Evolutionary conservation across 2,329 filamentous ascomycete genomes (phyloP), one percentile per base, ranked within the genome.

Genomic region (Ophiosphaerella narmari): DNA sequence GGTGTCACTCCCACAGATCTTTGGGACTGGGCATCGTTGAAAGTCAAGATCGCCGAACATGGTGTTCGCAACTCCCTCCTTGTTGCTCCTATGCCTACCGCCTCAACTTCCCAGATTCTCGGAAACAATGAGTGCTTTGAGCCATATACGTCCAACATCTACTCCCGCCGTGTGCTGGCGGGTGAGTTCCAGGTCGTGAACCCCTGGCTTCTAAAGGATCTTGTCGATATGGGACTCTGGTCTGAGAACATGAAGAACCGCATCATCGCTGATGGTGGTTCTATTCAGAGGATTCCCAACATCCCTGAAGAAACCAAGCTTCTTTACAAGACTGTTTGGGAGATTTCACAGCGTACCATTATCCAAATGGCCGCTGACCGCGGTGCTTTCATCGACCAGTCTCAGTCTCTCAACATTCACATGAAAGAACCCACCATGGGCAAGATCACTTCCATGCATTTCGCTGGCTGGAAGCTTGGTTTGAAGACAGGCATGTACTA

Each of bases 401-500:
- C 92, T 43, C 94, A 99, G 77, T 97, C 93, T 11, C 86, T 99
- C 66, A 99, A 99, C 83, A 97, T 99, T 65, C 94, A 99, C 82
- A 91, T 99, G 88, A 96, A 95, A 77, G 93, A 97, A 70, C 94
- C 94, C 36, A 96, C 92, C 43, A 97, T 99, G 93, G 94, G 94
- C 78, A 99, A 99, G 84, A 96, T 99, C 75, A 99, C 94, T 52
- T 94, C 89, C 75, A 99, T 99, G 94, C 94, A 99, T 81, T 99
- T 99, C 72, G 85, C 94, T 41, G 94, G 94, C 66, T 99, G 94
- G 94, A 99, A 97, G 83, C 87, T 97, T 61, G 94, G 94, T 70
- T 85, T 99, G 64, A 99, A 99, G 88, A 99, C 94, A 32, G 94
- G 94, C 80, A 97, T 99, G 94, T 99, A 99, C 86, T 99, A 99